phyloP scores from a whole-genome alignment of 768 basidiomycete genomes.

The Phaeolepiota aurea region DNA sequence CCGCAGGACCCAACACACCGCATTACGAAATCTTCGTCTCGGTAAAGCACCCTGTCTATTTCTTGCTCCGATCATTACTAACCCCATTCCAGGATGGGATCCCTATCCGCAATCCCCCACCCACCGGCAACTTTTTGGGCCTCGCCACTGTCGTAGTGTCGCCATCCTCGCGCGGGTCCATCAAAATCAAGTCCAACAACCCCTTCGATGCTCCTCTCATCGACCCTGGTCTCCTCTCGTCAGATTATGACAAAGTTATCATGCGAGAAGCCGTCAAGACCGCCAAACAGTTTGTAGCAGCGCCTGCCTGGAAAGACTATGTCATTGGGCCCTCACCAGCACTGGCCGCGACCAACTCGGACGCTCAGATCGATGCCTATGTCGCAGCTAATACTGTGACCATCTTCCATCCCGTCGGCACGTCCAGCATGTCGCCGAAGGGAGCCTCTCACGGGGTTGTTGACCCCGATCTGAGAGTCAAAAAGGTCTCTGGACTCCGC shows the following conservation, averaged over 20 bases:
- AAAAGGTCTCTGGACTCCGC: conserved; percentile 17
- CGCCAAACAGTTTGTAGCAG: conserved; percentile 12
- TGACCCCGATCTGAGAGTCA: conserved; percentile 19
- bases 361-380: conserved; percentile 13
- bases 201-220: conserved; percentile 2
- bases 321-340: conserved; percentile 12
- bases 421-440: conserved; percentile 15
- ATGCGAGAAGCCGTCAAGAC: conserved; percentile 13
- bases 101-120: not conserved
- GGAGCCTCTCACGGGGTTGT: conserved; percentile 15
- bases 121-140: not conserved
- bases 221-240: conserved; percentile 28
- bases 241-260: conserved; percentile 15
- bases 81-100: not conserved
- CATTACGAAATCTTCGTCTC: conserved; percentile 18
- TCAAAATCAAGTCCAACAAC: not conserved
- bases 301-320: conserved; percentile 16
- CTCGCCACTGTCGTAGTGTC: not conserved
- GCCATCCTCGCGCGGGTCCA: conserved; percentile 1
- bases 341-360: conserved; percentile 9
- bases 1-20: conserved; percentile 16
- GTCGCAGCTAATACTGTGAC: conserved; percentile 10
- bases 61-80: not conserved
- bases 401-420: conserved; percentile 17
- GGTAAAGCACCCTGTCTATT: conserved; percentile 6